These are phyloP conservation scores for Spathaspora passalidarum DNA, from an alignment of 805 yeast species.

Conservation along the genomic window DNA sequence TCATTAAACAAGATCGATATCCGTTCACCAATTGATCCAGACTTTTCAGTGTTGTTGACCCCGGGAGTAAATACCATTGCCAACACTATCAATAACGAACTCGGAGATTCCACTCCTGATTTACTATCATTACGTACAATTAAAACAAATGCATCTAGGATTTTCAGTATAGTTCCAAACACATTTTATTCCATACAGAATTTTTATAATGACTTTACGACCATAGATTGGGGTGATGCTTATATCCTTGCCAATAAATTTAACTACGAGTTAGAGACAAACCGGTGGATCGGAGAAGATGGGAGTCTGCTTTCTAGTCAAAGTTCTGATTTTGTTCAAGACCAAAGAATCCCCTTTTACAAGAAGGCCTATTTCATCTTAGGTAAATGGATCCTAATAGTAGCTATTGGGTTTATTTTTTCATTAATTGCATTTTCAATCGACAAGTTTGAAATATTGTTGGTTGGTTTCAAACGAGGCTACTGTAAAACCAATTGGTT, in stretches of 20 bases:
- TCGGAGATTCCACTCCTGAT: slow-evolving; percentile 9
- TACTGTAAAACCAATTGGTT: slow-evolving; percentile 48
- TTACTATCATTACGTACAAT: slow-evolving; percentile 13
- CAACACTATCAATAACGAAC: background rate
- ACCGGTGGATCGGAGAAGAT: slow-evolving; percentile 19
- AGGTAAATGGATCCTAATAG: slow-evolving; percentile 51
- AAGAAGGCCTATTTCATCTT: slow-evolving; percentile 29
- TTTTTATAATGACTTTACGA: slow-evolving; percentile 58
- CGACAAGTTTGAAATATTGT: slow-evolving; percentile 43
- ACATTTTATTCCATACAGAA: slow-evolving; percentile 22
- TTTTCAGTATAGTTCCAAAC: slow-evolving; percentile 14
- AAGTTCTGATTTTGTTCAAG: background rate
- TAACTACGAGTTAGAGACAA: slow-evolving; percentile 33
- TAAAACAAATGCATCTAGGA: slow-evolving; percentile 13
- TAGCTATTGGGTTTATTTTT: slow-evolving; percentile 42
- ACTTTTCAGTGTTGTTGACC: slow-evolving; percentile 2
- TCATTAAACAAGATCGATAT: slow-evolving; percentile 17
- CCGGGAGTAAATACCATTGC: slow-evolving; percentile 1
- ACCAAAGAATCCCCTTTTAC: slow-evolving; percentile 17
- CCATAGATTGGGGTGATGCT: slow-evolving; percentile 58
- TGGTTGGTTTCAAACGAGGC: slow-evolving; percentile 52
- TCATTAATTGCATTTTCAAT: slow-evolving; percentile 50
- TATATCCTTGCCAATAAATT: slow-evolving; percentile 42
- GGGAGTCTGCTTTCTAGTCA: background rate
- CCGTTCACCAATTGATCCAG: slow-evolving; percentile 16